Base-by-base conservation (phyloP, 345 rosid genomes). In the Pugionium cornutum region DNA sequence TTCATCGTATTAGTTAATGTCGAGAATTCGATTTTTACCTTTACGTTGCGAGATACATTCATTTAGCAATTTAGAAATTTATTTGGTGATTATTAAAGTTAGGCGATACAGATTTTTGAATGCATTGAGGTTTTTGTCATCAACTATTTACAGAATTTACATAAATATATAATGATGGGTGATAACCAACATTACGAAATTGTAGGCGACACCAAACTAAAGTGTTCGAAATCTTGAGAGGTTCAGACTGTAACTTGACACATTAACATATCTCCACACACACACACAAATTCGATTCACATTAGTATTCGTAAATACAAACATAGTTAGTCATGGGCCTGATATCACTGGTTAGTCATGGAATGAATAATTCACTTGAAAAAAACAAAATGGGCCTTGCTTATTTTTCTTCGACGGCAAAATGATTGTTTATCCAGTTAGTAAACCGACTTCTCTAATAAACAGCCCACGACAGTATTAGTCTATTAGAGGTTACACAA, bases 171-270 rank as follows among this genome's bases (percentile, higher is more conserved):
- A 31, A 35, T 40, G 30, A 11, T 3, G 25, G 49, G 18, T 56
- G 2, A 55, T 41, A 33, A 48, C 25, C 29, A 49, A 50, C 5
- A n/a, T 31, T 39, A 8, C 41, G 58, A 40, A 8, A n/a, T 11
- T 45, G 31, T 36, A 35, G 52, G 59, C 53, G 62, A 35, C 62
- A 69, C 52, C 54, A 56, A 66, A 25, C 10, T 18, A 32, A 11
- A 52, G 46, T 69, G 53, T 53, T 40, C 5, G 59, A 41, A 34
- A 10, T 7, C 59, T n/a, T 68, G 52, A 41, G 51, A 51, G 45
- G 36, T 41, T 41, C 10, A 27, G 26, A 49, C 3, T 58, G 7
- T 58, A 49, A 52, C 34, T 41, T 43, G 73, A 33, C 39, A 50
- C 33, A 33, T 43, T 27, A 53, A 70, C 29, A 46, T 53, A 62